These are phyloP conservation scores for Nectriaceae sp. DNA, from an alignment of 2,329 filamentous ascomycete species.

Conservation along the genomic window DNA sequence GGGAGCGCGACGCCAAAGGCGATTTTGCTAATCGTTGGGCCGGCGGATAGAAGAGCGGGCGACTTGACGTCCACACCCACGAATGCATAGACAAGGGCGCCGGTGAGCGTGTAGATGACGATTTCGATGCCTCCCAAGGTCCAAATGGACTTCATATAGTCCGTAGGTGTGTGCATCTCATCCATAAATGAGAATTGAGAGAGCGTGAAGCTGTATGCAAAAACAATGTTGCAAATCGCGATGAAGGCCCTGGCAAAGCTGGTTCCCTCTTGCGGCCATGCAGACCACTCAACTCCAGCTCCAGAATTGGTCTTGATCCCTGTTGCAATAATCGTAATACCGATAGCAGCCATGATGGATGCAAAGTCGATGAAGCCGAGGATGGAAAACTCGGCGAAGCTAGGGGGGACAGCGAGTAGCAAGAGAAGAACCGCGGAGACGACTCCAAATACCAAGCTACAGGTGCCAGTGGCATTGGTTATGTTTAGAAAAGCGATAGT, in stretches of 20 bases:
- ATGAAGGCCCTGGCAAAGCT: constrained; percentile 54
- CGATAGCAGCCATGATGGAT: constrained; percentile 51
- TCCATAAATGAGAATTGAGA: constrained; percentile 49
- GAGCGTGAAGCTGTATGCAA: constrained; percentile 59
- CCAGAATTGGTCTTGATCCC: constrained; percentile 41
- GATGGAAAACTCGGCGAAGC: constrained; percentile 43
- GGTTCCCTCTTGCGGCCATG: constrained; percentile 40
- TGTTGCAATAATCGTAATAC: constrained; percentile 64
- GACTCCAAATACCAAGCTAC: constrained; percentile 41
- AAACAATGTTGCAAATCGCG: constrained; percentile 65
- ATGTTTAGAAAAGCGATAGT: constrained; percentile 64
- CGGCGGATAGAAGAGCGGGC: constrained; percentile 65
- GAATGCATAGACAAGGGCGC: constrained; percentile 66
- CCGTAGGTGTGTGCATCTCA: constrained; percentile 44
- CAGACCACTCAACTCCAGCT: constrained; percentile 31
- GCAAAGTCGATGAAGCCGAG: constrained; percentile 30
- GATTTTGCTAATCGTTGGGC: constrained; percentile 56
- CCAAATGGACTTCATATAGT: constrained; percentile 51
- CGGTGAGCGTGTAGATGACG: constrained; percentile 62
- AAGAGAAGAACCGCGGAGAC: constrained; percentile 42
- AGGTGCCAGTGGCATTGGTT: constrained; percentile 48
- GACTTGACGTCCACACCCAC: constrained; percentile 60
- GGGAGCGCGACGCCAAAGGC: constrained; percentile 67
- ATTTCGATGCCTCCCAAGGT: constrained; percentile 62
- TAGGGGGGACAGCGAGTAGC: constrained; percentile 42